phyloP scores from a whole-genome alignment of 768 basidiomycete species.

The Pilatotrama ljubarskyi region DNA sequence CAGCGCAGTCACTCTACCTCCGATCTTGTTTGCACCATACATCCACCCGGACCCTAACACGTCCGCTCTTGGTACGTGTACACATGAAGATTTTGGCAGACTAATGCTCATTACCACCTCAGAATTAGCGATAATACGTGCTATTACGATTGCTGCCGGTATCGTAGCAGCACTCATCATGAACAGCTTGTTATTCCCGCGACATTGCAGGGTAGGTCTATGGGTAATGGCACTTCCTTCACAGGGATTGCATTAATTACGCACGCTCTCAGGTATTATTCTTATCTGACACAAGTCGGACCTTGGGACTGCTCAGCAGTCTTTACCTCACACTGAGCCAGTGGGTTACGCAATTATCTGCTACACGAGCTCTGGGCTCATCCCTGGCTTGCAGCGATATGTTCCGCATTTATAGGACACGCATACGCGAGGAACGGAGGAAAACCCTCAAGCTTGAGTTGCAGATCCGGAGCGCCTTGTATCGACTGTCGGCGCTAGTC shows the following conservation, averaged over 20 bases:
- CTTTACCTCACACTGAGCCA: constrained; percentile 46
- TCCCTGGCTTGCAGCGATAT: constrained; percentile 34
- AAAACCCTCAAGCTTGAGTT: constrained; percentile 43
- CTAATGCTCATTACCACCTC: neutral
- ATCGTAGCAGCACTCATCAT: constrained; percentile 45
- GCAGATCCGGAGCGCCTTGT: constrained; percentile 41
- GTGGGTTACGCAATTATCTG: constrained; percentile 24
- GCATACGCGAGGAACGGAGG: constrained; percentile 32
- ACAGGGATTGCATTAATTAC: neutral
- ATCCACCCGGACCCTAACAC: constrained; percentile 25
- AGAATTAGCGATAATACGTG: constrained; percentile 44
- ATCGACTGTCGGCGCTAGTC: constrained; percentile 40
- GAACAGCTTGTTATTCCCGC: constrained; percentile 48
- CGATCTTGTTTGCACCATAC: constrained; percentile 38
- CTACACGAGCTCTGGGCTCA: neutral
- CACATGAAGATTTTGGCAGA: neutral
- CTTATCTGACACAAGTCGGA: constrained; percentile 40
- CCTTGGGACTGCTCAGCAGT: constrained; percentile 41
- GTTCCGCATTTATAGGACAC: constrained; percentile 30
- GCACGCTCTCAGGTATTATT: constrained; percentile 39
- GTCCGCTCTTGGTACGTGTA: constrained; percentile 33
- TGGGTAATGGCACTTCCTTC: neutral
- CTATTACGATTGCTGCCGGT: constrained; percentile 44
- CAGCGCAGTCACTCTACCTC: constrained; percentile 47
- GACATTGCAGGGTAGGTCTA: constrained; percentile 43